Conservation (phyloP, 352 stramenopile species). For the Globisporangium splendens region DNA sequence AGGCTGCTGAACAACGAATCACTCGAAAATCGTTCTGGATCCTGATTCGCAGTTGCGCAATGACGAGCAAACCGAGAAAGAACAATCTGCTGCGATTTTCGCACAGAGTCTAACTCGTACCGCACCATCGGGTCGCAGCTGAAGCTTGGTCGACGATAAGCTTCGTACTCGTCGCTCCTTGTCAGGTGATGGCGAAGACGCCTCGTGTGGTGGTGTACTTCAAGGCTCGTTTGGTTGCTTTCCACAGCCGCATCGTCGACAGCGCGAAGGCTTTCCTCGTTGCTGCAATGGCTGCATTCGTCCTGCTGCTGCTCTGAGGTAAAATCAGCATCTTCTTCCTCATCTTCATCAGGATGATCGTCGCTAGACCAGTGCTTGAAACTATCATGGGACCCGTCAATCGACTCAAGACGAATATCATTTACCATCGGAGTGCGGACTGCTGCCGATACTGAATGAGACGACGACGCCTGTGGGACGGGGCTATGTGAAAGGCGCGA, state of each 20-base stretch:
- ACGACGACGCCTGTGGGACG: too few species aligned
- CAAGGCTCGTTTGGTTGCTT: slow-evolving; percentile 4
- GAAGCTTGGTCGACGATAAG: slow-evolving; percentile 15
- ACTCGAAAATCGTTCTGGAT: not conserved
- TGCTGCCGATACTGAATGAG: not conserved
- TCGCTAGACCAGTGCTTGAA: slow-evolving; percentile 2
- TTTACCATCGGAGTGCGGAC: not conserved
- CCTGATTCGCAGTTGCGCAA: not conserved
- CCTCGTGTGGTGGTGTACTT: not conserved
- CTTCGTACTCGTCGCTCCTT: not conserved
- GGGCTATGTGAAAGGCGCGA: too few species aligned
- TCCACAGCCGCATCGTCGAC: too few species aligned
- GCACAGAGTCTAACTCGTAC: slow-evolving; percentile 35
- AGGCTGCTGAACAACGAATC: slow-evolving; percentile 4
- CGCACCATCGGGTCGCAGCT: slow-evolving; percentile 29
- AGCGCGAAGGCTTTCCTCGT: too few species aligned
- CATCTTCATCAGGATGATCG: not conserved
- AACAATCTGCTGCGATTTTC: slow-evolving; percentile 11
- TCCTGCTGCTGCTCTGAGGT: slow-evolving; percentile 2
- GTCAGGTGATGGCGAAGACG: not conserved
- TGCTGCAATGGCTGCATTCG: not conserved
- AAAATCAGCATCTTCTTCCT: not conserved
- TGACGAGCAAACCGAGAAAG: slow-evolving; percentile 5
- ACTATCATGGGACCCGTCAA: not conserved
- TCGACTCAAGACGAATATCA: slow-evolving; percentile 6